Percentiles rank a stretch among this genome's conserved stretches.
Evolutionary conservation across 2,329 filamentous ascomycete genomes (phyloP).

Genomic region (Aspergillus cejpii): DNA sequence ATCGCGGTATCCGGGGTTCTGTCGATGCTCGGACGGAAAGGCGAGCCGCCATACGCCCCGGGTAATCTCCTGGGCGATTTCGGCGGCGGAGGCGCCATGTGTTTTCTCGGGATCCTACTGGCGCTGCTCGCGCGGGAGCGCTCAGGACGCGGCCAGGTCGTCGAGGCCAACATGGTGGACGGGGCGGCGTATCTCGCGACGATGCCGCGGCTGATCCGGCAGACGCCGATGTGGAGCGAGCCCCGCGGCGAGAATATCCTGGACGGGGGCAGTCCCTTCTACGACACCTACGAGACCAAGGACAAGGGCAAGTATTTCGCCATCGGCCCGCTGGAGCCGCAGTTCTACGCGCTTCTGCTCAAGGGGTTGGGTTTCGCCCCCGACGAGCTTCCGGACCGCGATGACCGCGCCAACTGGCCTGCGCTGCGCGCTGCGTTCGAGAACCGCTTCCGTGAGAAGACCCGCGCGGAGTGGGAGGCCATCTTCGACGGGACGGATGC

Average conservation of each 20-base stretch:
- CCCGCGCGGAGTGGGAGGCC: conserved; percentile 70
- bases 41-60: conserved; percentile 68
- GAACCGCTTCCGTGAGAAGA: conserved; percentile 60
- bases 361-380: conserved; percentile 57
- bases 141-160: conserved; percentile 71
- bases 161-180: conserved; percentile 97
- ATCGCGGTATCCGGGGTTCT: conserved; percentile 79
- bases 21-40: conserved; percentile 63
- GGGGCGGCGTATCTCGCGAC: conserved; percentile 71
- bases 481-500: conserved; percentile 89
- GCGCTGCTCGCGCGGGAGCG: conserved; percentile 62
- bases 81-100: conserved; percentile 75
- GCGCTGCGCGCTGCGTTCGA: conserved; percentile 57
- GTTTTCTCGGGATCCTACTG: conserved; percentile 75
- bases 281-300: conserved; percentile 78
- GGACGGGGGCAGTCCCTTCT: conserved; percentile 81
- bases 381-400: conserved; percentile 42
- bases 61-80: conserved; percentile 85
- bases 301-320: conserved; percentile 70
- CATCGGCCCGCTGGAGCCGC: conserved; percentile 83
- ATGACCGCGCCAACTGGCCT: conserved; percentile 61
- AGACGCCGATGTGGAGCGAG: conserved; percentile 55
- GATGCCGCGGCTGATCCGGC: conserved; percentile 63
- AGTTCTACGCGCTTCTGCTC: conserved; percentile 68
- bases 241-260: conserved; percentile 69